Evolutionary conservation across 108 stramenopile species (phyloP).

Genomic region (Conticribra weissflogii): DNA sequence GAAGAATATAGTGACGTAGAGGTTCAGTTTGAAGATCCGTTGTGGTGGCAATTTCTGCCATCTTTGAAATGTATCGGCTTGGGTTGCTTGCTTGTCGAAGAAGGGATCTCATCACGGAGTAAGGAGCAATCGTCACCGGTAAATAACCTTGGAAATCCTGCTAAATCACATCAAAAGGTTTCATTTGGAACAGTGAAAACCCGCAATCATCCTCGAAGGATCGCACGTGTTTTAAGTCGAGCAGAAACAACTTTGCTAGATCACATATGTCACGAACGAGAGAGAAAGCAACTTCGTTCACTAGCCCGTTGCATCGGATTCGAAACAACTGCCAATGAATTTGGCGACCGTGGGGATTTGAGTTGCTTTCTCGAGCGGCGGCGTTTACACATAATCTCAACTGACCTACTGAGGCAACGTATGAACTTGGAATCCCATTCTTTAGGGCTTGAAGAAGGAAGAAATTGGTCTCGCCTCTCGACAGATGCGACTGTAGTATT

Average conservation of each 20-base stretch:
- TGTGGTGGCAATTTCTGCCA: conserved; percentile 88
- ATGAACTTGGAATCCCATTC: conserved; percentile 76
- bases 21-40: conserved; percentile 91
- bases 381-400: conserved; percentile 67
- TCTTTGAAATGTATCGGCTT: conserved; percentile 90
- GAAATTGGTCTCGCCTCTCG: too few relatives aligned
- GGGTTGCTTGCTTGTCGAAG: conserved; percentile 67
- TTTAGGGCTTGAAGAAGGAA: conserved; percentile 75
- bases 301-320: conserved; percentile 84
- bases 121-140: conserved; percentile 26
- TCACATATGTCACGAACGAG: conserved; percentile 57
- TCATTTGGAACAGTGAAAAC: conserved; percentile 15
- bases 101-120: conserved; percentile 8
- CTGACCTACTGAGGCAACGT: conserved; percentile 59
- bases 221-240: conserved; percentile 32
- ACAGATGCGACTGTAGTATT: too few relatives aligned
- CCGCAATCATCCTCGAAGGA: conserved; percentile 16
- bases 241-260: conserved; percentile 32
- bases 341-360: conserved; percentile 62
- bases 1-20: conserved; percentile 45
- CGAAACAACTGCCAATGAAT: conserved; percentile 48
- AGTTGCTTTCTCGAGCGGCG: conserved; percentile 58
- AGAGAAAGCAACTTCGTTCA: conserved; percentile 62
- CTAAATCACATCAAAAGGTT: conserved; percentile 22
- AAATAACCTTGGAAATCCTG: not conserved